Evolutionary conservation across 148 eudicot genomes (phyloP), one percentile per base, ranked within the genome.

Genomic region (Beta vulgaris): DNA sequence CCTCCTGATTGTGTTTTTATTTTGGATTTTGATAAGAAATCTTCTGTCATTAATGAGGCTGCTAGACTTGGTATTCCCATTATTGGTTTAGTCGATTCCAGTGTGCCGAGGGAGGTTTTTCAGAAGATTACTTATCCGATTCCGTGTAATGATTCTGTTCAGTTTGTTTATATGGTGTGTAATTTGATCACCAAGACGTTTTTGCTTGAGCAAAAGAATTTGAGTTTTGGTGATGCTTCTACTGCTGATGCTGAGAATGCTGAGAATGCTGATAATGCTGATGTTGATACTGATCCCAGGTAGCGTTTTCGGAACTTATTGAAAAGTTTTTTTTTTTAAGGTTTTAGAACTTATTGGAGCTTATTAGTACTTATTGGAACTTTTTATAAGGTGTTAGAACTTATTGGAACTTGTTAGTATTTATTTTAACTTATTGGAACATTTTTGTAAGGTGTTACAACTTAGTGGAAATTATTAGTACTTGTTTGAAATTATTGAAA

Each of bases 81-180:
- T 58, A 86, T 92, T 40, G 97, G 96, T 28, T 62, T 95, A 68
- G 98, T 92, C 1, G 92, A 90, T 76, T 86, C 96, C 23, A 85
- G 78, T 40, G 82, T 88, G 84, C 86, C 90, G 2, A 77, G 69
- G 84, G 93, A 89, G 21, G 75, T 84, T 23, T 94, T 78, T 64
- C 63, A 78, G 71, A 86, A 78, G 83, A 89, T 94, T 74, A 88
- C 97, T 0, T 94, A 94, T 34, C 98, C 97, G 6, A 78, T 94
- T 16, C 93, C 96, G 0, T 90, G 91, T 4, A 92, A 91, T 72
- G 92, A 90, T 77, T 87, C 92, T 10, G 93, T 88, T 64, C 87
- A 92, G 87, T 95, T 95, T 89, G 96, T 95, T 80, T 95, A 95
- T 76, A 76, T 87, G 87, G 86, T 95, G 55, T 95, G 96, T 77